A percentile compares a stretch with the other conserved stretches of the same genome.
These are phyloP conservation scores for Epichloe gansuensis DNA, from an alignment of 2,329 filamentous ascomycete species.

Conservation along the genomic window DNA sequence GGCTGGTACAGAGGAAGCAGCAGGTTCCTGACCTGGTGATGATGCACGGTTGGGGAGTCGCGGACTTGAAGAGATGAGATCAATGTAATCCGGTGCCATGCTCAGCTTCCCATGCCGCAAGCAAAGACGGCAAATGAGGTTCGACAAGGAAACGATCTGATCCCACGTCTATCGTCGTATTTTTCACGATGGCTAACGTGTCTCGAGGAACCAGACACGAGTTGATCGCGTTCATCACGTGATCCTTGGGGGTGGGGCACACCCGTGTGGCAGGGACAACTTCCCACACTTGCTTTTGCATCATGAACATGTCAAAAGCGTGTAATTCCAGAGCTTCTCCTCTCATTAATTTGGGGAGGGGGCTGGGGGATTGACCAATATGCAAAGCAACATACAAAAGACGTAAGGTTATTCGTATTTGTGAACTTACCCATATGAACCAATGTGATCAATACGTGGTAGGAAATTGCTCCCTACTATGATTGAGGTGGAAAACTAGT, in stretches of 20 bases:
- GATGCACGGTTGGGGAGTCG: not conserved
- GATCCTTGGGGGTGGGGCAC: not conserved
- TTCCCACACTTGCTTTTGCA: not conserved
- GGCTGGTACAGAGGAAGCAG: not conserved
- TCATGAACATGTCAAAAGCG: not conserved
- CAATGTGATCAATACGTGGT: no score
- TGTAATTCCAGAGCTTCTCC: not conserved
- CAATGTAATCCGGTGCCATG: slow-evolving; percentile 23
- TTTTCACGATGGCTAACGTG: not conserved
- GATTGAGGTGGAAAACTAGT: no score
- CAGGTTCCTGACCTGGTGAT: not conserved
- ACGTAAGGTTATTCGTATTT: no score
- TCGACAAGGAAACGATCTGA: not conserved
- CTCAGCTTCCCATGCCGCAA: not conserved
- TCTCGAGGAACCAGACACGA: not conserved
- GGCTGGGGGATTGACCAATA: no score
- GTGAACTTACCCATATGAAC: no score
- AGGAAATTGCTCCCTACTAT: no score
- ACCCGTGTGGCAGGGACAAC: no score
- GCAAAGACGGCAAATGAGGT: not conserved
- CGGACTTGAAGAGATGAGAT: slow-evolving; percentile 27
- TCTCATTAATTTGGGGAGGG: no score
- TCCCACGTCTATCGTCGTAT: not conserved
- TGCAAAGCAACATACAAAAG: no score
- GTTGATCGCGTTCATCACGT: not conserved